These are phyloP conservation scores for Colletotrichum limetticola DNA, from an alignment of 2,329 filamentous ascomycete genomes.

Conservation along the genomic window DNA sequence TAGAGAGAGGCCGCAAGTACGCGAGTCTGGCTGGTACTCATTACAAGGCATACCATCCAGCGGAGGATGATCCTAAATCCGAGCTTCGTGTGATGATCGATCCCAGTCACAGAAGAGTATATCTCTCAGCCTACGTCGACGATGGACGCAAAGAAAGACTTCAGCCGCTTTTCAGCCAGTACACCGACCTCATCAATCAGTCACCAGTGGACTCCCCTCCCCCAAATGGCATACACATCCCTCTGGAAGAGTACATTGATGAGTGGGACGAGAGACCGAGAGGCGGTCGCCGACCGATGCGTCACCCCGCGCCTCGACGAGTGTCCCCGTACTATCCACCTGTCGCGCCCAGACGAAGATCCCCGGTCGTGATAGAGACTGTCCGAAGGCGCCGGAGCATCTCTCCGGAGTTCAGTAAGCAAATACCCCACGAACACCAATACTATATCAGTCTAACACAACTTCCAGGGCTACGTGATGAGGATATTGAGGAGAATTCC, in stretches of 20 bases:
- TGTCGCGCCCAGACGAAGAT: background rate
- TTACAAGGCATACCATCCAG: constrained; percentile 55
- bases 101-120: background rate
- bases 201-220: constrained; percentile 32
- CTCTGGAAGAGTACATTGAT: background rate
- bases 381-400: background rate
- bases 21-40: constrained; percentile 56
- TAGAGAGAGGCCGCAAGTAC: constrained; percentile 55
- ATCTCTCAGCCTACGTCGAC: background rate
- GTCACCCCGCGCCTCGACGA: background rate
- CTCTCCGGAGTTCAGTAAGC: background rate
- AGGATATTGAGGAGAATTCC: background rate
- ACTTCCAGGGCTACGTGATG: background rate
- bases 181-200: constrained; percentile 34
- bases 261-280: background rate
- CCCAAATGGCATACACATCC: constrained; percentile 1
- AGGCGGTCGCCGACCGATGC: background rate
- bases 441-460: background rate
- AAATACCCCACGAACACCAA: background rate
- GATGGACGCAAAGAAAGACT: background rate
- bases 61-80: constrained; percentile 20
- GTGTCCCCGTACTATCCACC: background rate
- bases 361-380: background rate
- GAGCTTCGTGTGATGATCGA: constrained; percentile 29
- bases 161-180: background rate